These are phyloP conservation scores for Aspergillus aculeatinus DNA, from an alignment of 2,329 filamentous ascomycete genomes.

Conservation along the genomic window DNA sequence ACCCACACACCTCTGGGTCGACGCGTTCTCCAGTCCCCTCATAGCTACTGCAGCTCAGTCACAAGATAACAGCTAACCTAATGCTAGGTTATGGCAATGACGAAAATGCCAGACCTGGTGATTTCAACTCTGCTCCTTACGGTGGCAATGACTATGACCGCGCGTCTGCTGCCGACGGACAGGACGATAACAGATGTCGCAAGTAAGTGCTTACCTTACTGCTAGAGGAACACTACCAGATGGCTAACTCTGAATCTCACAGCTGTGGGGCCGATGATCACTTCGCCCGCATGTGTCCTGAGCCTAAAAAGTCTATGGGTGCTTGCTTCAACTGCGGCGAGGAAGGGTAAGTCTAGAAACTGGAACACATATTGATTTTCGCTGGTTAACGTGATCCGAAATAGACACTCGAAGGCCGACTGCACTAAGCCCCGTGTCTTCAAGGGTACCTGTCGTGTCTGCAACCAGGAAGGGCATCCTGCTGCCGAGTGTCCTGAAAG, in stretches of 20 bases:
- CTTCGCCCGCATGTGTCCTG: constrained; percentile 46
- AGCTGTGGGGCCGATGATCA: constrained; percentile 40
- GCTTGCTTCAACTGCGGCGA: constrained; percentile 46
- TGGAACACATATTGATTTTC: neutral
- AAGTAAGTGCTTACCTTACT: constrained; percentile 31
- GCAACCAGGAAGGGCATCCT: constrained; percentile 48
- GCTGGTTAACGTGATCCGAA: constrained; percentile 2
- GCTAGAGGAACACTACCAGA: neutral
- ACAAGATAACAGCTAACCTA: neutral
- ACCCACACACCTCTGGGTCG: neutral
- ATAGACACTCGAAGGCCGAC: constrained; percentile 45
- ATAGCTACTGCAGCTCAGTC: neutral
- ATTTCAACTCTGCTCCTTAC: constrained; percentile 6
- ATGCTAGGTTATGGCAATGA: constrained; percentile 13
- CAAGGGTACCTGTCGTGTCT: constrained; percentile 48
- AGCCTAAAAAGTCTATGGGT: constrained; percentile 37
- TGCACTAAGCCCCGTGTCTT: constrained; percentile 50
- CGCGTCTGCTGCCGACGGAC: constrained; percentile 1
- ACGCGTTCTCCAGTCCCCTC: neutral
- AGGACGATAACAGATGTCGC: constrained; percentile 32
- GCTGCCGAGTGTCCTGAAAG: constrained; percentile 46
- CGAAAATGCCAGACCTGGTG: constrained; percentile 17
- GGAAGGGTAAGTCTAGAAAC: constrained; percentile 35
- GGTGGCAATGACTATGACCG: constrained; percentile 11
- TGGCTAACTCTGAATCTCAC: neutral